Conservation (phyloP, 2,329 filamentous ascomycete species). For the Coniochaeta sp. region DNA sequence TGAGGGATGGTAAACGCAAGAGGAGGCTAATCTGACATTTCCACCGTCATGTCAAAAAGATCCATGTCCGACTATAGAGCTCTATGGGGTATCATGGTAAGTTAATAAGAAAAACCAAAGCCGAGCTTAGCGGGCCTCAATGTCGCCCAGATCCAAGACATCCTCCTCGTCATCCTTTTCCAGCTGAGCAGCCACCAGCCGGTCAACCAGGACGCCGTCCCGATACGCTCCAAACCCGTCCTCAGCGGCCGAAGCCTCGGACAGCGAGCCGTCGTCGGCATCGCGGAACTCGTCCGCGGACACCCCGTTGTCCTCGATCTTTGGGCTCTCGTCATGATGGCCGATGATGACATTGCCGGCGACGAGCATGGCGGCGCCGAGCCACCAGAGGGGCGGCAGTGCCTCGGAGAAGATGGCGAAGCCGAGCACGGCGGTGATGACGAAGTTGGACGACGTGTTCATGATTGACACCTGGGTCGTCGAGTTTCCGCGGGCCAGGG, state of each 20-base stretch:
- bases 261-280: neutral
- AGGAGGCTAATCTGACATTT: too few species aligned
- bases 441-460: slow-evolving; percentile 77
- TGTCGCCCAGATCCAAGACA: slow-evolving; percentile 12
- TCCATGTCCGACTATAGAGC: neutral
- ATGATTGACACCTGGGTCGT: slow-evolving; percentile 76
- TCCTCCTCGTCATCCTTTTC: slow-evolving; percentile 16
- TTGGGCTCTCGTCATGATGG: slow-evolving; percentile 49
- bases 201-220: slow-evolving; percentile 18
- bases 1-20: too few species aligned
- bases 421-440: slow-evolving; percentile 68
- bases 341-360: slow-evolving; percentile 75
- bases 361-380: slow-evolving; percentile 64
- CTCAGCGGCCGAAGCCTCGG: slow-evolving; percentile 10
- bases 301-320: slow-evolving; percentile 7
- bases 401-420: slow-evolving; percentile 63
- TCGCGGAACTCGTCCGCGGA: neutral
- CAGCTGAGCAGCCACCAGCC: neutral
- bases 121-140: neutral
- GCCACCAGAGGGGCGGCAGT: slow-evolving; percentile 69
- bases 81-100: neutral
- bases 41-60: neutral
- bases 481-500: slow-evolving; percentile 65
- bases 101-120: neutral
- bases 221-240: slow-evolving; percentile 19